phyloP scores from a whole-genome alignment of 1,139 yeast species.

The Pneumocystis sp. region DNA sequence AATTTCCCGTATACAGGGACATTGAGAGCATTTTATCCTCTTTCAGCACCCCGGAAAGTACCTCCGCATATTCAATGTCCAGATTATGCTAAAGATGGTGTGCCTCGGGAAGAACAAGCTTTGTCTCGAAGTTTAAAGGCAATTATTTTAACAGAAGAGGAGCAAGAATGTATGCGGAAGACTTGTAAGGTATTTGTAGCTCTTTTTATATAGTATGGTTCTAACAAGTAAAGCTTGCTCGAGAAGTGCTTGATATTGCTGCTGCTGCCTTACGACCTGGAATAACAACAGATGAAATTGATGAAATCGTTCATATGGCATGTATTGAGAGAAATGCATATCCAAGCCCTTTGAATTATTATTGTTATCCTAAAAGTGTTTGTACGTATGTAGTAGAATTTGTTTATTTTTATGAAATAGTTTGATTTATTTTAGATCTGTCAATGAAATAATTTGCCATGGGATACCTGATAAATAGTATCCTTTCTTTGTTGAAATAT shows the following conservation, averaged over 20 bases:
- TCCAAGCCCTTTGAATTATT: conserved; percentile 92
- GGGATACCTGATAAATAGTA: conserved; percentile 19
- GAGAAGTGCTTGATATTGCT: conserved; percentile 77
- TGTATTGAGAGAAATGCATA: conserved; percentile 80
- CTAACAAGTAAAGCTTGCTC: conserved; percentile 31
- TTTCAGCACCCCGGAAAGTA: conserved; percentile 51
- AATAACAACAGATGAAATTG: conserved; percentile 84
- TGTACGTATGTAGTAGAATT: conserved; percentile 56
- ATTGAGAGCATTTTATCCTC: conserved; percentile 67
- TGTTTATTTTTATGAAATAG: neutral
- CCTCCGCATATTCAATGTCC: conserved; percentile 64
- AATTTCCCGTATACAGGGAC: conserved; percentile 55
- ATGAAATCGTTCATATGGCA: conserved; percentile 71
- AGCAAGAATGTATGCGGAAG: conserved; percentile 56
- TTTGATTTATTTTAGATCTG: neutral
- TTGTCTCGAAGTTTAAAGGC: conserved; percentile 58
- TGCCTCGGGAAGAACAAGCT: conserved; percentile 62
- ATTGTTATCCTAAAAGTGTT: conserved; percentile 80
- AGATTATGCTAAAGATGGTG: conserved; percentile 72
- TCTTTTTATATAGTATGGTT: neutral
- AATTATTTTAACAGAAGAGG: conserved; percentile 45
- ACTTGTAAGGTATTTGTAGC: conserved; percentile 34
- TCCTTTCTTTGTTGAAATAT: neutral
- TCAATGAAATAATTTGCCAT: neutral
- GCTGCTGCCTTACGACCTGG: conserved; percentile 79